Conservation (phyloP, 768 basidiomycete species). For the Termitomyces sp. region DNA sequence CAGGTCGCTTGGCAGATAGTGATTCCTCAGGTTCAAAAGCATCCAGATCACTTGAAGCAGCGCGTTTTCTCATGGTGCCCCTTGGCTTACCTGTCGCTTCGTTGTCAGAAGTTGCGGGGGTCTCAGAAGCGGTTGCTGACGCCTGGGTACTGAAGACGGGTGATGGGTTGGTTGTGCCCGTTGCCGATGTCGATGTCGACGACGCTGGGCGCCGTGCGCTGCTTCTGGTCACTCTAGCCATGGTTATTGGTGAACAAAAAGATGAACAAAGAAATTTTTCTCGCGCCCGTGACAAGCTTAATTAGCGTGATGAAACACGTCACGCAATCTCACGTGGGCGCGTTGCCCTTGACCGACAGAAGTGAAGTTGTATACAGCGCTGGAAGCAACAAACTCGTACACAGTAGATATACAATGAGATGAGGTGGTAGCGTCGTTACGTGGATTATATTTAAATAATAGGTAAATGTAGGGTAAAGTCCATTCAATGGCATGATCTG, state of each 20-base stretch:
- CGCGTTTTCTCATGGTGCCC: slow-evolving; percentile 16
- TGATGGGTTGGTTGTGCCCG: slow-evolving; percentile 38
- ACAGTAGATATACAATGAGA: neutral
- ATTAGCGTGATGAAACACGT: slow-evolving; percentile 20
- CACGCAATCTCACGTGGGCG: slow-evolving; percentile 25
- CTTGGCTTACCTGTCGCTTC: slow-evolving; percentile 17
- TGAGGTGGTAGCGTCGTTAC: neutral
- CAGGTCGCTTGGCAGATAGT: slow-evolving; percentile 20
- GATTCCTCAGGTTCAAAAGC: slow-evolving; percentile 16
- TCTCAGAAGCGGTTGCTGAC: slow-evolving; percentile 38
- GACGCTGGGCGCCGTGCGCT: slow-evolving; percentile 22
- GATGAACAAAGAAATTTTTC: slow-evolving; percentile 20
- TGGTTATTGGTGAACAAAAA: slow-evolving; percentile 12
- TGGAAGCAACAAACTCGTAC: neutral
- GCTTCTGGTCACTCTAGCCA: slow-evolving; percentile 30
- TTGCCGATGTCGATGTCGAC: slow-evolving; percentile 32
- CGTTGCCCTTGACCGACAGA: neutral
- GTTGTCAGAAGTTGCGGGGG: slow-evolving; percentile 49
- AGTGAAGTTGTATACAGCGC: neutral
- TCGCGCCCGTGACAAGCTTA: slow-evolving; percentile 21
- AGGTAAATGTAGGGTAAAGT: neutral
- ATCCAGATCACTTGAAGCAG: slow-evolving; percentile 18
- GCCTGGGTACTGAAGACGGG: slow-evolving; percentile 44
- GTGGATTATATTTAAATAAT: neutral
- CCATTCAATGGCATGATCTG: neutral